phyloP scores from a whole-genome alignment of 495 filamentous ascomycete genomes.

The Hypoxylon fragiforme region DNA sequence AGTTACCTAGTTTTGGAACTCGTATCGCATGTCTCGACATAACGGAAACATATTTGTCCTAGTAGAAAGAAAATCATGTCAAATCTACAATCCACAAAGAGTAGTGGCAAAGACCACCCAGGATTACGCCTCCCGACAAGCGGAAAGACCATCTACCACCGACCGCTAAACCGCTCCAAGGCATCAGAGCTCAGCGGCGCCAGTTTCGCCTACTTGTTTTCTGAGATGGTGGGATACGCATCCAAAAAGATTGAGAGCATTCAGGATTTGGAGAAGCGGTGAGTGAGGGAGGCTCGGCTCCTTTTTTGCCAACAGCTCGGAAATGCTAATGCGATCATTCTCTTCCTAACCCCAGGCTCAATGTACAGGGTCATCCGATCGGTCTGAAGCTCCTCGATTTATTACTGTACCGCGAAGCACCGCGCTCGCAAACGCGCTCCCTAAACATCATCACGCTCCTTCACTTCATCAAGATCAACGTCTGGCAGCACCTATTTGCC shows the following conservation, averaged over 20 bases:
- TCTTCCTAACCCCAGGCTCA: constrained; percentile 69
- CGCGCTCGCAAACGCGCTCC: constrained; percentile 71
- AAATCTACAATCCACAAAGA: constrained; percentile 43
- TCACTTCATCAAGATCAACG: constrained; percentile 86
- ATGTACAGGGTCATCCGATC: constrained; percentile 92
- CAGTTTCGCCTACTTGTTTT: constrained; percentile 93
- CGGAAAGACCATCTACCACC: constrained; percentile 97
- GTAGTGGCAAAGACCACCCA: constrained; percentile 45
- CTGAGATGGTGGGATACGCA: constrained; percentile 95
- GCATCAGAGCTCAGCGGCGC: constrained; percentile 86
- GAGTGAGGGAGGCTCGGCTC: constrained; percentile 18
- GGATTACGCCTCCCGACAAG: constrained; percentile 93
- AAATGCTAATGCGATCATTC: background rate
- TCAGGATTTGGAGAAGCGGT: constrained; percentile 91
- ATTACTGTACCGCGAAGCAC: constrained; percentile 77
- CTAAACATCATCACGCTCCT: constrained; percentile 88
- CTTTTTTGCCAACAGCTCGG: background rate
- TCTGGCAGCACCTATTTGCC: constrained; percentile 91
- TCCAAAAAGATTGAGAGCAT: constrained; percentile 89
- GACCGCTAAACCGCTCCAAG: constrained; percentile 85
- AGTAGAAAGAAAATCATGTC: constrained; percentile 40
- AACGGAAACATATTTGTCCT: background rate
- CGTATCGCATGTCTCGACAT: background rate
- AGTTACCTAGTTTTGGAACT: too few species aligned
- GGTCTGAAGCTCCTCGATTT: constrained; percentile 94